Conservation (phyloP, 139 green algal species). For the Haematococcus lacustris region DNA sequence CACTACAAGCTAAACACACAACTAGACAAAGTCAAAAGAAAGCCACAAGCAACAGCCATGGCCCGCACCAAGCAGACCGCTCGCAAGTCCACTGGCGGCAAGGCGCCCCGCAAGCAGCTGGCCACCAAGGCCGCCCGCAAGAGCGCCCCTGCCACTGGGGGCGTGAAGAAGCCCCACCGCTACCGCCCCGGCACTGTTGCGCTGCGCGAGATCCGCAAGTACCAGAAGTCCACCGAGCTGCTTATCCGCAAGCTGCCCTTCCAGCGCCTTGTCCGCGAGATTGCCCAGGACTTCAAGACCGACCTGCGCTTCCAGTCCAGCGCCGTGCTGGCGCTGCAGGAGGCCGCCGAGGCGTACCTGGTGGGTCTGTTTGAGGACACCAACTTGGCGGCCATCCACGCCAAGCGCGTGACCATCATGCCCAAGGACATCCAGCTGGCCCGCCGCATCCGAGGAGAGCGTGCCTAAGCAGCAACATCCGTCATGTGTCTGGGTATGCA, state of each 20-base stretch:
- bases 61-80: slow-evolving; percentile 67
- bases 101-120: slow-evolving; percentile 88
- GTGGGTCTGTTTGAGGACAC: slow-evolving; percentile 95
- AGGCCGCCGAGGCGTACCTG: slow-evolving; percentile 95
- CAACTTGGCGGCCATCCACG: slow-evolving; percentile 80
- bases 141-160: slow-evolving; percentile 65
- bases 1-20: too few relatives aligned
- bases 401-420: slow-evolving; percentile 91
- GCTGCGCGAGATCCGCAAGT: slow-evolving; percentile 76
- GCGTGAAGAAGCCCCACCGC: too few relatives aligned
- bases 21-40: too few relatives aligned
- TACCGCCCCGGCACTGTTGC: slow-evolving; percentile 17
- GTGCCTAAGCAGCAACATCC: too few relatives aligned
- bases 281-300: slow-evolving; percentile 96
- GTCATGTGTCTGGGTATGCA: too few relatives aligned
- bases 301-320: slow-evolving; percentile 91
- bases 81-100: slow-evolving; percentile 30
- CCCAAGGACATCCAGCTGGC: slow-evolving; percentile 94
- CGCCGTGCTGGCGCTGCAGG: slow-evolving; percentile 89
- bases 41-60: too few relatives aligned
- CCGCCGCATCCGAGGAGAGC: too few relatives aligned
- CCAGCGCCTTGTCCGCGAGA: slow-evolving; percentile 92
- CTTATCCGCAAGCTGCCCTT: slow-evolving; percentile 96
- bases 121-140: slow-evolving; percentile 83
- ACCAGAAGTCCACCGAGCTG: slow-evolving; percentile 90